Conservation (phyloP, 2,329 filamentous ascomycete genomes). For the Aspergillus sp. region DNA sequence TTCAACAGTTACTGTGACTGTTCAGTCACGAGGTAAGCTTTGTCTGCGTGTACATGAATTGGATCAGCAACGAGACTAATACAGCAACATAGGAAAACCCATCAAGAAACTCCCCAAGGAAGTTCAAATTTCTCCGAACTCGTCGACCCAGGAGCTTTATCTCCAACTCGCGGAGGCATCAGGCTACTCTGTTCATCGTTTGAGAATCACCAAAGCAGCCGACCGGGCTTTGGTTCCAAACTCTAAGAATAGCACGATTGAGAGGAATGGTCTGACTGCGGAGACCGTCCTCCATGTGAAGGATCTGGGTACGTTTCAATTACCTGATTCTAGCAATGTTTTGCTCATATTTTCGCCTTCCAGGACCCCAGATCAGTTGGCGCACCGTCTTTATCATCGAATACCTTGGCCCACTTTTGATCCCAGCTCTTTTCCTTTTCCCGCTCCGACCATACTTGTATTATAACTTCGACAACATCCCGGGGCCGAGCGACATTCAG, state of each 20-base stretch:
- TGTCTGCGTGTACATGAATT: not conserved
- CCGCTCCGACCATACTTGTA: conserved; percentile 72
- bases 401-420: conserved; percentile 86
- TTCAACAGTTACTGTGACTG: conserved; percentile 37
- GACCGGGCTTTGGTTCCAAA: conserved; percentile 61
- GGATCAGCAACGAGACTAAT: conserved; percentile 11
- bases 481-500: conserved; percentile 64
- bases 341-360: not conserved
- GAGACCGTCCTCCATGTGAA: conserved; percentile 76
- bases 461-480: conserved; percentile 50
- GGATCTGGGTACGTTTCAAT: conserved; percentile 71
- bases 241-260: conserved; percentile 49
- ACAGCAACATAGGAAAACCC: conserved; percentile 53
- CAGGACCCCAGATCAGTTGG: conserved; percentile 88
- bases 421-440: conserved; percentile 74
- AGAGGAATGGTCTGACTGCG: conserved; percentile 57
- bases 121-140: conserved; percentile 52
- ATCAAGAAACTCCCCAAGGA: conserved; percentile 61
- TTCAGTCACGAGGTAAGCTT: conserved; percentile 44
- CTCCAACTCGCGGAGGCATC: conserved; percentile 55
- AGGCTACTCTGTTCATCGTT: conserved; percentile 57
- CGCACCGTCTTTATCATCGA: conserved; percentile 92
- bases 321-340: not conserved
- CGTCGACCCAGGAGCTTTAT: conserved; percentile 58
- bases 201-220: conserved; percentile 64